phyloP scores from a whole-genome alignment of 148 eudicot genomes.

The Fallopia convolvulus region DNA sequence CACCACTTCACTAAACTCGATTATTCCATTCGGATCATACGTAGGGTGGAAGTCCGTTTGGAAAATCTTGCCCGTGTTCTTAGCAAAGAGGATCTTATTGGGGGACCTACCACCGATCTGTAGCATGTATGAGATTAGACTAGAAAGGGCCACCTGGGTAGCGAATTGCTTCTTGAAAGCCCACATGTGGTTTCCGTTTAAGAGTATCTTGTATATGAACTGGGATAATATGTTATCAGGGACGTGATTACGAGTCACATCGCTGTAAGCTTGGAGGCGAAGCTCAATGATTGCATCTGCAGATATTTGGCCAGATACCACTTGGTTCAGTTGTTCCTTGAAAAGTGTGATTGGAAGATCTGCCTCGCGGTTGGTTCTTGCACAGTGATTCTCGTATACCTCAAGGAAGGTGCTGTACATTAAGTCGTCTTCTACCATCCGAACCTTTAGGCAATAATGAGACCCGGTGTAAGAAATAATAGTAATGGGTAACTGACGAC shows the following conservation, averaged over 20 bases:
- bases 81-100: conserved; percentile 89
- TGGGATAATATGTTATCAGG: conserved; percentile 85
- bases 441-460: conserved; percentile 40
- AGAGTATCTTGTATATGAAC: conserved; percentile 83
- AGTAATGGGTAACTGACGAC: not conserved
- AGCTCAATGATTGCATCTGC: conserved; percentile 88
- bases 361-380: conserved; percentile 87
- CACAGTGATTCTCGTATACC: conserved; percentile 97
- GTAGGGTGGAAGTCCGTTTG: conserved; percentile 98
- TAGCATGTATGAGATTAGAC: conserved; percentile 88
- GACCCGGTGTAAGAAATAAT: not conserved
- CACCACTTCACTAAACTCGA: conserved; percentile 90
- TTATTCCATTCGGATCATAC: conserved; percentile 93
- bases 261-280: conserved; percentile 46
- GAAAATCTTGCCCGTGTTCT: conserved; percentile 92
- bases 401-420: conserved; percentile 97
- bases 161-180: conserved; percentile 97
- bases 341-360: conserved; percentile 86
- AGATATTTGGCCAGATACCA: conserved; percentile 73
- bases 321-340: conserved; percentile 94
- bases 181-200: conserved; percentile 93
- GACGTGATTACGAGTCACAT: conserved; percentile 23
- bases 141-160: conserved; percentile 85
- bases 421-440: conserved; percentile 98
- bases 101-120: conserved; percentile 98